A percentile compares a stretch with the other conserved stretches of the same genome.
Conservation (phyloP, 441 rosid genomes). For the Viola pubescens region DNA sequence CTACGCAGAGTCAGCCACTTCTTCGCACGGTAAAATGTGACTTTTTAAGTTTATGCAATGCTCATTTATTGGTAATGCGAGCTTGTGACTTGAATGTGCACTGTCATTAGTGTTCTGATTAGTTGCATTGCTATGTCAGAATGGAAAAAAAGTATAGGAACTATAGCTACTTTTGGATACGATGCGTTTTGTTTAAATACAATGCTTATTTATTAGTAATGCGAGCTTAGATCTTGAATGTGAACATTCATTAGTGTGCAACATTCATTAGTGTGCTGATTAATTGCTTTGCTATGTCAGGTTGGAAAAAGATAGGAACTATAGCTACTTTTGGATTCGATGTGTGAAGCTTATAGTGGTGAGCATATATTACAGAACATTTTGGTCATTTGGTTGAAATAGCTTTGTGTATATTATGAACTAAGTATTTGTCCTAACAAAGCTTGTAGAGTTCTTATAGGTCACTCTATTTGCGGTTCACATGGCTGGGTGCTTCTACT, state of each 20-base stretch:
- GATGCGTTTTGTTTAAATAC: constrained; percentile 21
- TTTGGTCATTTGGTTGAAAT: background rate
- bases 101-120: no score
- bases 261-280: no score
- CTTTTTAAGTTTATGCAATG: no score
- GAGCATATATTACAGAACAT: constrained; percentile 26
- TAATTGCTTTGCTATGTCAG: constrained; percentile 25
- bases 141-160: constrained; percentile 70
- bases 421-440: background rate
- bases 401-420: background rate
- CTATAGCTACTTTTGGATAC: constrained; percentile 58
- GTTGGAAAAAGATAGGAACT: constrained; percentile 75
- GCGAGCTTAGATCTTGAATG: no score
- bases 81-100: no score
- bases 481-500: constrained; percentile 62
- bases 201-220: no score
- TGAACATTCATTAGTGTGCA: no score
- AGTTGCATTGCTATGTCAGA: constrained; percentile 26
- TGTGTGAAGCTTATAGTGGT: constrained; percentile 59
- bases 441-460: constrained; percentile 28
- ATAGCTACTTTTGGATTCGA: constrained; percentile 59
- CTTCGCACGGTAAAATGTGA: constrained; percentile 46
- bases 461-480: constrained; percentile 75
- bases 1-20: constrained; percentile 67
- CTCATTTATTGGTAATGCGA: no score